A percentile compares a stretch with the other conserved stretches of the same genome.
Conservation (phyloP, 163 green algal species). For the Chlorella variabilis region DNA sequence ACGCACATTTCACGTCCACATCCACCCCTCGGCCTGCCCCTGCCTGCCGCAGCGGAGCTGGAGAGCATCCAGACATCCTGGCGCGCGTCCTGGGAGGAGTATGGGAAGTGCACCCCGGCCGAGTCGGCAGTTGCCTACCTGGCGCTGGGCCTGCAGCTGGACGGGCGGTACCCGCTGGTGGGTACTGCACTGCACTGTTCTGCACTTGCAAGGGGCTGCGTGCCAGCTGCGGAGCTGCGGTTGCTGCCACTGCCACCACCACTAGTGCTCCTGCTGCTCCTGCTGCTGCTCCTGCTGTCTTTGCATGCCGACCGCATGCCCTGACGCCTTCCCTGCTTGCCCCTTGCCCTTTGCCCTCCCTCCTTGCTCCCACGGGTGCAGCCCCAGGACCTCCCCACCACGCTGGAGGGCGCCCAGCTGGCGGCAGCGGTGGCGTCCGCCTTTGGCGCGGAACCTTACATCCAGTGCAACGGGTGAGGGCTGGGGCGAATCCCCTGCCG, state of each 20-base stretch:
- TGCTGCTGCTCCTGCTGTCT: too few relatives aligned
- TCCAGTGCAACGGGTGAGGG: constrained; percentile 8
- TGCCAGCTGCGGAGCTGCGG: not conserved
- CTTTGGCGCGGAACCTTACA: not conserved
- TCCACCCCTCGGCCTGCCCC: not conserved
- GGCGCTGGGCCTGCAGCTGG: not conserved
- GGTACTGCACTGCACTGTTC: not conserved
- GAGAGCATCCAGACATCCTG: constrained; percentile 3
- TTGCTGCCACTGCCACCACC: not conserved
- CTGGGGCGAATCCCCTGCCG: too few relatives aligned
- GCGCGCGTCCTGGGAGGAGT: not conserved
- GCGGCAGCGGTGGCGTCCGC: not conserved
- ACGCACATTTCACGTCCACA: too few relatives aligned
- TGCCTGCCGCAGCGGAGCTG: not conserved
- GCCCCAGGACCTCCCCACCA: constrained; percentile 11
- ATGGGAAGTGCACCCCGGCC: not conserved
- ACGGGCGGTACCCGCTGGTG: constrained; percentile 13
- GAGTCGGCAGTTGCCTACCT: not conserved
- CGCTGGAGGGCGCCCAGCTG: not conserved
- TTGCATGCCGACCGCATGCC: too few relatives aligned
- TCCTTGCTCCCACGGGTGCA: not conserved
- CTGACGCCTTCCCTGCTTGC: too few relatives aligned
- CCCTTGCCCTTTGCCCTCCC: not conserved
- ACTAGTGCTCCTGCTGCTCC: not conserved
- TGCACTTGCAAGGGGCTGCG: too few relatives aligned